These are phyloP conservation scores for Candida berthetii DNA, from an alignment of 805 yeast species.

Conservation along the genomic window DNA sequence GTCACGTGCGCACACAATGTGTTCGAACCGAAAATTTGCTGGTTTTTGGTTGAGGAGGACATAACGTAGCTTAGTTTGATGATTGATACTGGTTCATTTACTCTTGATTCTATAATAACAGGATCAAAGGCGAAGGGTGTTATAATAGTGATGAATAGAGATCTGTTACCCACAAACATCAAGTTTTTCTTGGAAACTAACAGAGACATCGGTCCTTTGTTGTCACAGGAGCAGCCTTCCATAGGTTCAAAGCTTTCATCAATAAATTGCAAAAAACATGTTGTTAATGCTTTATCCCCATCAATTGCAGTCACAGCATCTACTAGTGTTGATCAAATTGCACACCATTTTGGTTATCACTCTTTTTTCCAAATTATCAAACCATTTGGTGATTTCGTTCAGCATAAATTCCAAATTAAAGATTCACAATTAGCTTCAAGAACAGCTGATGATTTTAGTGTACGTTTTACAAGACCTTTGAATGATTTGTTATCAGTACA, in stretches of 20 bases:
- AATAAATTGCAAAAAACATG: constrained; percentile 18
- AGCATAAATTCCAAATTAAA: constrained; percentile 40
- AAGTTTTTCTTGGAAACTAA: constrained; percentile 10
- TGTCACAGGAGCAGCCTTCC: constrained; percentile 1
- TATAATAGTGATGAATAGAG: background rate
- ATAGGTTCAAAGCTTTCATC: constrained; percentile 13
- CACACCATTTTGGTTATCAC: constrained; percentile 33
- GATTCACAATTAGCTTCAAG: constrained; percentile 46
- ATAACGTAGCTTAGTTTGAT: too few species aligned
- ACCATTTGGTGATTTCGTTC: constrained; percentile 51
- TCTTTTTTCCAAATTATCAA: constrained; percentile 41
- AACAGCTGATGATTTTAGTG: constrained; percentile 45
- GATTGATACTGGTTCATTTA: too few species aligned
- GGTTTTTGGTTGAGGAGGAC: too few species aligned
- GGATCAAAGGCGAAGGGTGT: too few species aligned
- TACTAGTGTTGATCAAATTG: constrained; percentile 34
- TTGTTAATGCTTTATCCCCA: constrained; percentile 42
- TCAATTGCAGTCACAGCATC: constrained; percentile 44
- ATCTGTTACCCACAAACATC: background rate
- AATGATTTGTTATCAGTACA: constrained; percentile 25
- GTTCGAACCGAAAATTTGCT: too few species aligned
- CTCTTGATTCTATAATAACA: too few species aligned
- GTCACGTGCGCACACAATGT: too few species aligned
- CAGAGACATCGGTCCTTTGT: constrained; percentile 10
- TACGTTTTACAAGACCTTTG: constrained; percentile 43